Conservation (phyloP, 768 basidiomycete genomes). For the Trametes punicea region DNA sequence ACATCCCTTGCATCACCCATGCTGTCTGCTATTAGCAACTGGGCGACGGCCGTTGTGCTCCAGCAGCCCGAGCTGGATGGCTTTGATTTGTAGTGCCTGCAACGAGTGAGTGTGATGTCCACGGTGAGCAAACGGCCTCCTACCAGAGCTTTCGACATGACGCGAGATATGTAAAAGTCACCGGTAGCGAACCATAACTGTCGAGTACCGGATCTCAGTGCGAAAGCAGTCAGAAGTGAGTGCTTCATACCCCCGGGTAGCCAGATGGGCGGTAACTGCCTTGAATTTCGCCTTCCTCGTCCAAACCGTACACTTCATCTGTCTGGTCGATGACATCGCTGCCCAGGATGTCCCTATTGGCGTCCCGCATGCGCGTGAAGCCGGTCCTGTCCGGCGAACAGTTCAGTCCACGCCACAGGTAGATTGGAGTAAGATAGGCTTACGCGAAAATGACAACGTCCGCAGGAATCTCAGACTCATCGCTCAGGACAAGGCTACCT, state of each 20-base stretch:
- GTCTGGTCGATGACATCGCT: conserved; percentile 34
- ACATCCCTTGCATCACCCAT: too few relatives aligned
- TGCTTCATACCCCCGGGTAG: conserved; percentile 37
- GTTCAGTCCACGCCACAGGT: not conserved
- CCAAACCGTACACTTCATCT: conserved; percentile 36
- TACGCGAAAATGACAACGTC: conserved; percentile 30
- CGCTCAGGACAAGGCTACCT: conserved; percentile 20
- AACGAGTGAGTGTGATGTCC: not conserved
- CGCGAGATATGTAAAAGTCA: conserved; percentile 33
- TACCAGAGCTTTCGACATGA: conserved; percentile 39
- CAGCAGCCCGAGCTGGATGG: conserved; percentile 13
- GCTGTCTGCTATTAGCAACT: not conserved
- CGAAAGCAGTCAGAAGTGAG: not conserved
- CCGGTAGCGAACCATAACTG: conserved; percentile 43
- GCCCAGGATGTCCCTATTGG: conserved; percentile 34
- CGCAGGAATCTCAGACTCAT: conserved; percentile 24
- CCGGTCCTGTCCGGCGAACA: conserved; percentile 28
- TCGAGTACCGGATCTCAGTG: not conserved
- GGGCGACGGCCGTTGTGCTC: conserved; percentile 10
- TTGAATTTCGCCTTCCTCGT: conserved; percentile 39
- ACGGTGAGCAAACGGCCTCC: not conserved
- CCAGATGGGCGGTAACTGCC: conserved; percentile 41
- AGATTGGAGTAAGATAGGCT: not conserved
- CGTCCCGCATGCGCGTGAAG: conserved; percentile 33
- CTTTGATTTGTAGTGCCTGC: conserved; percentile 18